Base-by-base conservation (phyloP, 2,329 filamentous ascomycete genomes). In the Sporothrix phasma region DNA sequence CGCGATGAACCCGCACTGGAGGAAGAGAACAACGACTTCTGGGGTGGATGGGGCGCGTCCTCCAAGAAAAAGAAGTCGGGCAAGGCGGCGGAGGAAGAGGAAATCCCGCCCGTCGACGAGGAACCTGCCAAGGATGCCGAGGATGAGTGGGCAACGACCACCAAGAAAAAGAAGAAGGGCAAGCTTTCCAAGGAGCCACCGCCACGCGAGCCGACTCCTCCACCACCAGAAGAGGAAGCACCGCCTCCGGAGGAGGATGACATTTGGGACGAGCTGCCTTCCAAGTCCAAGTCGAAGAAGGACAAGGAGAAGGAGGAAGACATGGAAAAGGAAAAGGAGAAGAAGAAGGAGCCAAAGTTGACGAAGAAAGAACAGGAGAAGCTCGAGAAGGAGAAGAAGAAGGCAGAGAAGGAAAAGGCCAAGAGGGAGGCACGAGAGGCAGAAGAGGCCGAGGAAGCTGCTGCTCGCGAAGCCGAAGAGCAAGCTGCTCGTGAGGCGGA, bases 291-390 rank as follows among this genome's bases (percentile, higher is more conserved):
- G 64, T 73, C 74, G 46, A 79, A 78, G 68, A 78, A 75, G 67
- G 76, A 79, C 65, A 80, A 76, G 67, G 72, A 74, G n/a, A 73
- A 71, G 58, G 69, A 72, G 24, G 69, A 69, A 29, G 68, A 68
- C 46, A 69, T 53, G n/a, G 65, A 68, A 8, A 67, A 68, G 31
- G 67, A 72, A 39, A 72, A 76, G 67, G 67, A 70, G 26, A 74
- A 75, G 51, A 72, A 76, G 39, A 75, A 79, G 66, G 75, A 77
- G 62, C 73, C 74, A 8, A 81, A 78, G 70, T 72, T 81, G 47
- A 77, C 71, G 70, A 79, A 80, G 68, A 81, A 79, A 66, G 80
- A 82, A 69, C 75, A 78, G 19, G 78, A 79, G 69, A 80, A 80
- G 69, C 78, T 80, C 24, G 79, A 81, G 61, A 79, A 75, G 62